Conservation (phyloP, 495 filamentous ascomycete species). For the Penicillium atrosanguineum region DNA sequence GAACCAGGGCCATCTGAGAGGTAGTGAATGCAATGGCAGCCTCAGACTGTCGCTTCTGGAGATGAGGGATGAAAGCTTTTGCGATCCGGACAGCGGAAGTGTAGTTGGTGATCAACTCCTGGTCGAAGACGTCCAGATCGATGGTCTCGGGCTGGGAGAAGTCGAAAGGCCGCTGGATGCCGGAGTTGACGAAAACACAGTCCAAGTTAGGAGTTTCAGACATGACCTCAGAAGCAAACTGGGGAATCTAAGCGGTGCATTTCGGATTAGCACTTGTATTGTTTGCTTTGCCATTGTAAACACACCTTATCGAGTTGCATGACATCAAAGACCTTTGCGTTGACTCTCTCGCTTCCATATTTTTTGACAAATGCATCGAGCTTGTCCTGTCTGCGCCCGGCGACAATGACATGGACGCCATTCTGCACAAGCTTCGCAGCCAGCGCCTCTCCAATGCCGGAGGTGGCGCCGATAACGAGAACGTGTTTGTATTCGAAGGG, state of each 20-base stretch:
- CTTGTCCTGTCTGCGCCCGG: slow-evolving; percentile 62
- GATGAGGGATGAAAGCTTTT: slow-evolving; percentile 59
- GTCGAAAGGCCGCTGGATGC: too few species aligned
- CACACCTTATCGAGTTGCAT: too few species aligned
- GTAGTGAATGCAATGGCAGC: slow-evolving; percentile 39
- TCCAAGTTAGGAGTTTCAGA: too few species aligned
- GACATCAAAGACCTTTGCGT: too few species aligned
- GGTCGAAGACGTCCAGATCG: too few species aligned
- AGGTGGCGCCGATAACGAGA: slow-evolving; percentile 66
- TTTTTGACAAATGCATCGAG: slow-evolving; percentile 61
- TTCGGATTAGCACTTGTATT: too few species aligned
- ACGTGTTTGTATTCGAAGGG: slow-evolving; percentile 64
- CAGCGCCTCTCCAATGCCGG: slow-evolving; percentile 64
- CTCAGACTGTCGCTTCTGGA: slow-evolving; percentile 29
- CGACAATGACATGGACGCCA: slow-evolving; percentile 60
- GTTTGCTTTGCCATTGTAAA: too few species aligned
- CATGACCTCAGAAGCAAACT: too few species aligned
- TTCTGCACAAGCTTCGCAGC: slow-evolving; percentile 59
- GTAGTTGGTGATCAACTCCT: too few species aligned
- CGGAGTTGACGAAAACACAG: too few species aligned
- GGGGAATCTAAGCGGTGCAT: too few species aligned
- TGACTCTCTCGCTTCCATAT: slow-evolving; percentile 53
- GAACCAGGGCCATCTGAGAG: slow-evolving; percentile 44
- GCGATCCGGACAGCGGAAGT: slow-evolving; percentile 33
- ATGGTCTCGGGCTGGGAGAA: too few species aligned